Base-by-base conservation (phyloP, 352 stramenopile genomes). In the Pythium volutum region DNA sequence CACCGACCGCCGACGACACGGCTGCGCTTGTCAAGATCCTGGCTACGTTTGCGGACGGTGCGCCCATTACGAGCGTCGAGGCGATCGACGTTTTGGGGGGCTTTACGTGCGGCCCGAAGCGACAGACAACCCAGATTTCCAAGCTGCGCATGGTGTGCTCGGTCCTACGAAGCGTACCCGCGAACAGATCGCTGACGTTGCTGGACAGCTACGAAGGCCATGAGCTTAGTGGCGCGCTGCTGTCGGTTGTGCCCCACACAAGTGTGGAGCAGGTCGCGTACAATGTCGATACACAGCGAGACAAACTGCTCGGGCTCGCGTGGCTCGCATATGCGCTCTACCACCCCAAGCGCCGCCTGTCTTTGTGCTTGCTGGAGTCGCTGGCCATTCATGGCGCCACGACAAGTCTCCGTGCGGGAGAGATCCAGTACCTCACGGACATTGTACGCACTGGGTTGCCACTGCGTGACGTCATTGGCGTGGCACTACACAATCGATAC, bases 261-360 rank as follows among this genome's bases (percentile, higher is more conserved):
- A 23, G 9, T 22, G 48, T 38, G 22, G 10, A 7, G 4, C 8
- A 9, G 38, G 15, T 38, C 12, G 26, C 16, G 20, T 47, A 22
- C 23, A 3, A 31, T 7, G 2, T 22, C 25, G 5, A 14, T 18
- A 27, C n/a, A n/a, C n/a, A n/a, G 22, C 9, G 11, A 1, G 53
- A 60, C 2, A 52, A 51, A 26, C 29, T 60, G 10, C 20, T 61
- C 0, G 26, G 22, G 2, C 18, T 53, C 41, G 54, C 54, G 42
- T 61, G 54, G 42, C 42, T 61, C 14, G 54, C 22, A 42, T 61
- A 61, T 16, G 42, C 26, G 11, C 1, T 52, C 14, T 61, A 45
- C 29, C 54, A 51, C 22, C 54, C 54, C 10, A 53, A 52, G 16
- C 26, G 39, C 26, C 41, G 54, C n/a, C n/a, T n/a, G n/a, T n/a